These are phyloP conservation scores for Microsporum ferrugineum DNA, from an alignment of 2,329 filamentous ascomycete genomes.

Conservation along the genomic window DNA sequence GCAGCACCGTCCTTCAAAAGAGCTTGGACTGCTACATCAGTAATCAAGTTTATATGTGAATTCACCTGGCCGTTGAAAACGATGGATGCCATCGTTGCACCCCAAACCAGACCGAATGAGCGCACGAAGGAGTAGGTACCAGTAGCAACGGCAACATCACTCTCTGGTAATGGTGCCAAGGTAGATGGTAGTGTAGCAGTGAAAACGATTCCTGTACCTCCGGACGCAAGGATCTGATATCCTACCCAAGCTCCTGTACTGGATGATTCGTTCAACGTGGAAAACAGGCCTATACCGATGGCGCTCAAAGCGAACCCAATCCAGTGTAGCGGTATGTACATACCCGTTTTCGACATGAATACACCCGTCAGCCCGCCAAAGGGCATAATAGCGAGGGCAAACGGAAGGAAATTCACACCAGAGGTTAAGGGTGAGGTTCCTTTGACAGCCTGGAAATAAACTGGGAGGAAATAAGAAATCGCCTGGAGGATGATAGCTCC, in stretches of 20 bases:
- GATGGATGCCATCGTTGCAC: slow-evolving; percentile 20
- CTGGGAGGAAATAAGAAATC: slow-evolving; percentile 8
- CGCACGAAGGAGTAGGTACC: slow-evolving; percentile 23
- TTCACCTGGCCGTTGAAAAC: slow-evolving; percentile 24
- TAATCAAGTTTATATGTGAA: slow-evolving; percentile 8
- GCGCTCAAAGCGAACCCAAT: slow-evolving; percentile 29
- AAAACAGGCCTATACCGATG: slow-evolving; percentile 34
- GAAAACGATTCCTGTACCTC: slow-evolving; percentile 36
- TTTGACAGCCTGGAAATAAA: slow-evolving; percentile 7
- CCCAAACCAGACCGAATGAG: slow-evolving; percentile 25
- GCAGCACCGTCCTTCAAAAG: slow-evolving; percentile 1
- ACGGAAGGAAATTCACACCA: slow-evolving; percentile 8
- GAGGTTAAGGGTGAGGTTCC: slow-evolving; percentile 3
- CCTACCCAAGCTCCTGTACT: slow-evolving; percentile 32
- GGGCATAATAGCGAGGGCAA: slow-evolving; percentile 13
- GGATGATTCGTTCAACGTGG: slow-evolving; percentile 30
- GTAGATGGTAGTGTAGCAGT: slow-evolving; percentile 35
- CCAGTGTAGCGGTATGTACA: slow-evolving; percentile 26
- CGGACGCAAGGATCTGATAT: slow-evolving; percentile 32
- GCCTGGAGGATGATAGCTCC: neutral
- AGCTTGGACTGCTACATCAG: neutral
- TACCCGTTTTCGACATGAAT: slow-evolving; percentile 21
- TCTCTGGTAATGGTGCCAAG: slow-evolving; percentile 27
- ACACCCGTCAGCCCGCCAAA: slow-evolving; percentile 20
- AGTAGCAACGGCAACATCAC: slow-evolving; percentile 20